Evolutionary conservation across 2,329 filamentous ascomycete genomes (phyloP).

Genomic region (Onygenales sp.): DNA sequence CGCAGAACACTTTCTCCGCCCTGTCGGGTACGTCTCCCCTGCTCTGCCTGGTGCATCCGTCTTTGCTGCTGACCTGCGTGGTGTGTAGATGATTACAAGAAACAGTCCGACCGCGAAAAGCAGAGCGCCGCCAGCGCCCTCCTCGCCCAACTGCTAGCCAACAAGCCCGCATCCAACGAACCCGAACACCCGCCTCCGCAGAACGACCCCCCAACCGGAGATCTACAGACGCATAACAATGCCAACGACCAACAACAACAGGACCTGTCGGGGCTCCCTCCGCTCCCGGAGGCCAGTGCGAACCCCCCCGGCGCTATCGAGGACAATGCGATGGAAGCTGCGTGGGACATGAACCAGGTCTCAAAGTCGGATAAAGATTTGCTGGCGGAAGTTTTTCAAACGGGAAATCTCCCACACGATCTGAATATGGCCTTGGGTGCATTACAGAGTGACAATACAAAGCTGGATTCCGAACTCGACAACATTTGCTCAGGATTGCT

Average conservation of each 20-base stretch:
- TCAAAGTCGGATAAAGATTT: neutral
- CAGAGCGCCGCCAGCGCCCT: constrained; percentile 33
- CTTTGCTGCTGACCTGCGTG: constrained; percentile 3
- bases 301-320: neutral
- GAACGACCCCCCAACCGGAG: neutral
- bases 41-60: neutral
- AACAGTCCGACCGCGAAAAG: constrained; percentile 23
- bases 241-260: neutral
- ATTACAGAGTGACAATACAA: neutral
- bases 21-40: constrained; percentile 11
- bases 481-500: constrained; percentile 20
- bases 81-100: constrained; percentile 16
- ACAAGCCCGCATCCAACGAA: constrained; percentile 16
- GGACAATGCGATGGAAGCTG: neutral
- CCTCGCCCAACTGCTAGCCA: constrained; percentile 32
- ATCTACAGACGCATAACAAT: neutral
- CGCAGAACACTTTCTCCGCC: constrained; percentile 23
- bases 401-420: neutral
- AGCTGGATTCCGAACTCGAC: constrained; percentile 5
- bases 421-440: neutral
- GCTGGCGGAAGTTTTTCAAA: neutral
- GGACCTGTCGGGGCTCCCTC: constrained; percentile 12
- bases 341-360: neutral
- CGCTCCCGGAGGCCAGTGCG: constrained; percentile 7
- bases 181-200: neutral